Conservation (phyloP, 768 basidiomycete species). For the Tricholoma matsutake region DNA sequence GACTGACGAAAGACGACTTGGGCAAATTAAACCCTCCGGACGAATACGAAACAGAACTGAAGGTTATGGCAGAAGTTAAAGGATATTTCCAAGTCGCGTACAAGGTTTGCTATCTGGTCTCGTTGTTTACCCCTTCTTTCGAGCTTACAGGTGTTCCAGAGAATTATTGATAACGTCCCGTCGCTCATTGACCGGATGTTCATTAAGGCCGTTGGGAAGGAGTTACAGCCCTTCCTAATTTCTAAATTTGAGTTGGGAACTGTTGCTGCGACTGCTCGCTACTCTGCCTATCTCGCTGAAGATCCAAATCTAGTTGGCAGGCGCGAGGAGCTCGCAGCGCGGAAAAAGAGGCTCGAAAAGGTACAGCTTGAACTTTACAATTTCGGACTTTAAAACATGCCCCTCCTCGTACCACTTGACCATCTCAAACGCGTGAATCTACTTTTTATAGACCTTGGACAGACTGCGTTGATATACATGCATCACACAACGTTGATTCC, state of each 20-base stretch:
- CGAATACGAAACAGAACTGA: slow-evolving; percentile 39
- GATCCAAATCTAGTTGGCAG: slow-evolving; percentile 35
- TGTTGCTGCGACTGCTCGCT: slow-evolving; percentile 30
- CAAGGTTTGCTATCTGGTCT: slow-evolving; percentile 28
- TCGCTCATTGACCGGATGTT: slow-evolving; percentile 29
- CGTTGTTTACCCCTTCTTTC: background rate
- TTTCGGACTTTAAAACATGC: slow-evolving; percentile 14
- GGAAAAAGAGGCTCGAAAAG: slow-evolving; percentile 34
- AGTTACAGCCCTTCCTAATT: slow-evolving; percentile 32
- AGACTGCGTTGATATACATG: too few species aligned
- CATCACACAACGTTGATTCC: too few species aligned
- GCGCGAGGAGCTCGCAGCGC: slow-evolving; percentile 32
- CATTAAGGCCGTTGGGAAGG: slow-evolving; percentile 27
- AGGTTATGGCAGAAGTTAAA: slow-evolving; percentile 40
- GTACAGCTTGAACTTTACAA: slow-evolving; percentile 36
- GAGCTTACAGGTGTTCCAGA: slow-evolving; percentile 23
- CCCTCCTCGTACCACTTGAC: too few species aligned
- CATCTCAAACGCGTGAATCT: too few species aligned
- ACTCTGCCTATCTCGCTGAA: slow-evolving; percentile 43
- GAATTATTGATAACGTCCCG: slow-evolving; percentile 45
- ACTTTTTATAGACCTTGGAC: too few species aligned
- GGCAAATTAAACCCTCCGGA: slow-evolving; percentile 30
- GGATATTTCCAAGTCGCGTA: slow-evolving; percentile 47
- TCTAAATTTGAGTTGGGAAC: slow-evolving; percentile 35
- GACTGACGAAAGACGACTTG: slow-evolving; percentile 28